These are phyloP conservation scores for Chrysanthemum lavandulifolium DNA, from an alignment of 129 eudicot species.

Conservation along the genomic window DNA sequence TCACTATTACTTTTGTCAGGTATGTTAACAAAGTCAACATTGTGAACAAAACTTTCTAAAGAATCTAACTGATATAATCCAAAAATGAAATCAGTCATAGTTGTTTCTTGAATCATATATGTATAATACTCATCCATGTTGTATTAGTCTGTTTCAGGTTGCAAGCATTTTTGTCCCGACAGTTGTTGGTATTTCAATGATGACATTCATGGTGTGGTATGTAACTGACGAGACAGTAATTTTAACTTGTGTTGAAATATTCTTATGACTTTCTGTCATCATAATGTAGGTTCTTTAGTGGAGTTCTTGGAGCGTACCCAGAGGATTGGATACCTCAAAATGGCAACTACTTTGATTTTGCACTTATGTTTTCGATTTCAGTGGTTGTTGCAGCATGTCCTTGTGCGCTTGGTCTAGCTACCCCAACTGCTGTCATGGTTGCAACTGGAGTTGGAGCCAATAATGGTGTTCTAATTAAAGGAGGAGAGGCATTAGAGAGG, in stretches of 20 bases:
- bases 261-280: conserved; percentile 1
- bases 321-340: conserved; percentile 70
- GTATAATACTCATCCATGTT: conserved; percentile 2
- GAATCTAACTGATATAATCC: too few species aligned
- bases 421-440: conserved; percentile 97
- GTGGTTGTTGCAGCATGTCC: conserved; percentile 95
- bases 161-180: conserved; percentile 93
- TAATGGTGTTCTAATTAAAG: conserved; percentile 88
- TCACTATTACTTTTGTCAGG: too few species aligned
- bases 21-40: too few species aligned
- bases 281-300: conserved; percentile 59
- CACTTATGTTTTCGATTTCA: conserved; percentile 91
- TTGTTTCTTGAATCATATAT: background rate
- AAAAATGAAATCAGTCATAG: too few species aligned
- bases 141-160: conserved; percentile 48
- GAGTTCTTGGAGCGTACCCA: conserved; percentile 76
- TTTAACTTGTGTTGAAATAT: background rate
- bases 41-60: too few species aligned
- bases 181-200: conserved; percentile 62
- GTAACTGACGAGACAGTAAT: conserved; percentile 20
- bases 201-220: conserved; percentile 82
- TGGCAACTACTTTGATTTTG: conserved; percentile 73
- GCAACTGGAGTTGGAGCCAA: conserved; percentile 95
- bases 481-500: conserved; percentile 93
- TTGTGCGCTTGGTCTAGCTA: conserved; percentile 95